Evolutionary conservation across 2,329 filamentous ascomycete species (phyloP), one percentile per base, ranked within the genome.

Genomic region (Clarireedia monteithiana): DNA sequence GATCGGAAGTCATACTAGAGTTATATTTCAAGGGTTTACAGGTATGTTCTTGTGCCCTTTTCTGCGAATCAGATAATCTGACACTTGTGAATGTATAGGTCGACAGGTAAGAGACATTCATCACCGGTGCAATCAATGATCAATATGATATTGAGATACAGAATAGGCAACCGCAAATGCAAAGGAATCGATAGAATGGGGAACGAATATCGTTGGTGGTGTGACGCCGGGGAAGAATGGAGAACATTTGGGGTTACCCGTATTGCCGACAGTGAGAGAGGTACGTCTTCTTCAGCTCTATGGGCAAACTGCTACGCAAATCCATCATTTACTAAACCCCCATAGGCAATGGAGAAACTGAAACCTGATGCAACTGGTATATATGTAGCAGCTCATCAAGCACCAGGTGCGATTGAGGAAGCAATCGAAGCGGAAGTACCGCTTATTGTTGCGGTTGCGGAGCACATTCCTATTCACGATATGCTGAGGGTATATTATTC

Each of bases 281-380:
- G 79, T 78, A 59, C 23, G 53, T 49, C 30, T 47, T 7, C 17
- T 14, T 23, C 55, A 20, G 10, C 2, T 34, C 12, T 9, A 34
- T 14, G 30, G 10, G 30, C 30, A 34, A 14, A 4, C 10, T 34
- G 17, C 4, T 5, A 17, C 4, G 12, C 6, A 24, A 6, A 24
- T 49, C 17, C 3, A 2, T 46, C 23, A 14, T 23, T 34, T 4
- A 44, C 54, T 62, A 26, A 62, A 9, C 5, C 17, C 5, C 7
- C 51, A 36, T n/a, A 82, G 77, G 88, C 88, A 6, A 83, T 87
- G 73, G 80, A 86, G 62, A 75, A 80, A 63, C 72, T 89, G 39
- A 88, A 84, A 63, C 88, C 88, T 2, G 83, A 91, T 71, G 88
- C 87, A 4, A 90, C 88, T 1, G 87, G 84, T 4, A 87, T 92